phyloP scores from a whole-genome alignment of 805 yeast genomes.

The Cyberlindnera americana region DNA sequence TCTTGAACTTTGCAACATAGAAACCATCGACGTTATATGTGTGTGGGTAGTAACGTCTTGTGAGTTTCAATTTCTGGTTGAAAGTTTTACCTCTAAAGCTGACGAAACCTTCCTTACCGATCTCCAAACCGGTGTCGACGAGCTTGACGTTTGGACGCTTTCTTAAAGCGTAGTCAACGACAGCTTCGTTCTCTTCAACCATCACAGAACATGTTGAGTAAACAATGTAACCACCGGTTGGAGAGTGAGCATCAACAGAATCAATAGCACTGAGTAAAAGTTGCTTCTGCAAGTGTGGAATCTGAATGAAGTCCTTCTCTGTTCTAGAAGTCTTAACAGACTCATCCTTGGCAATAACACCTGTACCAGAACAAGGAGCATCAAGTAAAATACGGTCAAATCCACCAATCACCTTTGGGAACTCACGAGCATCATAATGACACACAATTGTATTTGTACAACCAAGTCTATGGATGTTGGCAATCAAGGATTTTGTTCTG shows the following conservation, averaged over 20 bases:
- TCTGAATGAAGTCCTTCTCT: constrained; percentile 93
- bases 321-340: constrained; percentile 90
- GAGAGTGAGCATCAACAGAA: constrained; percentile 89
- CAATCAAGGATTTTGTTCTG: constrained; percentile 93
- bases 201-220: constrained; percentile 98
- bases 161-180: constrained; percentile 94
- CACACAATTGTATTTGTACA: constrained; percentile 96
- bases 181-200: constrained; percentile 98
- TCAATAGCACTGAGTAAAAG: constrained; percentile 91
- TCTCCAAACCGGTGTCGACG: constrained; percentile 86
- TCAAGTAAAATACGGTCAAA: constrained; percentile 92
- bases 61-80: constrained; percentile 68
- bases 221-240: constrained; percentile 91
- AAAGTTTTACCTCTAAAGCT: constrained; percentile 91
- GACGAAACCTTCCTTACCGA: constrained; percentile 95
- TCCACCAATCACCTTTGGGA: constrained; percentile 97
- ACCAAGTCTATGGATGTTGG: constrained; percentile 95
- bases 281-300: constrained; percentile 96
- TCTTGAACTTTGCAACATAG: constrained; percentile 94
- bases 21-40: constrained; percentile 98
- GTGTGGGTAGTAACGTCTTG: constrained; percentile 97
- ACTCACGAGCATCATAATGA: constrained; percentile 97
- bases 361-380: constrained; percentile 99
- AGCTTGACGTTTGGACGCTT: constrained; percentile 95
- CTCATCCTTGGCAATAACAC: constrained; percentile 97